Evolutionary conservation across 306 rosid genomes (phyloP), one percentile per base, ranked within the genome.

Genomic region (Psophocarpus tetragonolobus): DNA sequence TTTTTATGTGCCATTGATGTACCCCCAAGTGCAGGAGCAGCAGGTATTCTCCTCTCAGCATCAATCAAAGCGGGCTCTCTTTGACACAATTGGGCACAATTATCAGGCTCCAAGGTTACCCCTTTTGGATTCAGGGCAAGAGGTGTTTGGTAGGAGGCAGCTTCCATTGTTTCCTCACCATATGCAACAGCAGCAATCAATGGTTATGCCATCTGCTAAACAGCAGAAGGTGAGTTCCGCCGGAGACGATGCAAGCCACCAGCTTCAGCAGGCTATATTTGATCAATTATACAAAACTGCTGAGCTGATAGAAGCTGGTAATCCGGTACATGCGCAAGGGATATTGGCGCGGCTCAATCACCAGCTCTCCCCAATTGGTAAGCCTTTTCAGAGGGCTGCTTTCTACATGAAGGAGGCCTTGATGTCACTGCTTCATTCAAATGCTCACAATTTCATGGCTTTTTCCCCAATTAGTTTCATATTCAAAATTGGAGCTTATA

Each of bases 281-380:
- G 98, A 94, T 76, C 91, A 89, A 84, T 87, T 94, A 29, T 88
- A 84, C 79, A 87, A 88, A 77, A 88, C 91, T 79, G 96, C 93
- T 75, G 98, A 94, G 91, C 82, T 91, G 87, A 91, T 94, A 51
- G 97, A 91, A 89, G 84, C 94, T 77, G 96, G 96, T 50, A 94
- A 89, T 66, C 88, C 86, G 79, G 91, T 81, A 72, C 92, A 83
- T 85, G 98, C 98, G 92, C 96, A 92, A 85, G 98, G 93, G 98
- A 94, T 94, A 94, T 94, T 94, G 98, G 98, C 98, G 98, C 98
- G 98, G 98, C 98, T 94, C 98, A 94, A 94, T 94, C 98, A 94
- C 88, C 96, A 94, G 91, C 97, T 94, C 90, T 88, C 96, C 79
- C 96, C 98, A 7, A 82, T 81, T 77, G 96, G 97, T 76, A 93